Percentiles rank a stretch among this genome's conserved stretches.
Conservation (phyloP, 305 asterid genomes). For the Fraxinus albicans region DNA sequence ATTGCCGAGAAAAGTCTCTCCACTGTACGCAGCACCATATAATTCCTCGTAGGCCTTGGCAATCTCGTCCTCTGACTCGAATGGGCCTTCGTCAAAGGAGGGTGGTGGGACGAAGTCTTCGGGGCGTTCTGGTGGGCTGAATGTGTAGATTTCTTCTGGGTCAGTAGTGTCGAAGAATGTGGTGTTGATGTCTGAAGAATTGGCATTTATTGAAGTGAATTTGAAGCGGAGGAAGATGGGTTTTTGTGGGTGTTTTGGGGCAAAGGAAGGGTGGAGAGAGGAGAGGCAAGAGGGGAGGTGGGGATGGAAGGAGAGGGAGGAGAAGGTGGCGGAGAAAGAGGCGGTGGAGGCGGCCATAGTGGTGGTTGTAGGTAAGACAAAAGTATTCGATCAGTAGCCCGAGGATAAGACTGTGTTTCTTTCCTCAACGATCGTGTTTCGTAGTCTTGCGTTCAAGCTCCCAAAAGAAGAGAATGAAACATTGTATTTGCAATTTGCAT, state of each 20-base stretch:
- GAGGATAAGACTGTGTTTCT: slow-evolving; percentile 14
- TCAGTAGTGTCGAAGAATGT: slow-evolving; percentile 45
- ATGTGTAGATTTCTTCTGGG: slow-evolving; percentile 49
- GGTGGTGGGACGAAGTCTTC: slow-evolving; percentile 64
- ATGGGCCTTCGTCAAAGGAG: slow-evolving; percentile 74
- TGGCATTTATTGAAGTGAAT: slow-evolving; percentile 30
- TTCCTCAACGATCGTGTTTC: background rate
- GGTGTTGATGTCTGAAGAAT: slow-evolving; percentile 44
- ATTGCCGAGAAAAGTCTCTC: slow-evolving; percentile 69
- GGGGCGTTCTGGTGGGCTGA: slow-evolving; percentile 63
- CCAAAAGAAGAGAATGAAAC: background rate
- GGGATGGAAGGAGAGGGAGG: slow-evolving; percentile 25
- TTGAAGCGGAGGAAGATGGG: background rate
- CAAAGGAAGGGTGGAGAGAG: slow-evolving; percentile 20
- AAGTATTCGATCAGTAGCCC: slow-evolving; percentile 18
- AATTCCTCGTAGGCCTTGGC: slow-evolving; percentile 76
- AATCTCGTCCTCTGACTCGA: slow-evolving; percentile 74
- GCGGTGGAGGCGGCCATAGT: slow-evolving; percentile 37
- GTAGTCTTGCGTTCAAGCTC: background rate
- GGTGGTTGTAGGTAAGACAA: background rate
- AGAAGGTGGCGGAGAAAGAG: slow-evolving; percentile 41
- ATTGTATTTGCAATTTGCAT: background rate
- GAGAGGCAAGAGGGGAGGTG: background rate
- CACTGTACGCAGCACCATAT: slow-evolving; percentile 79
- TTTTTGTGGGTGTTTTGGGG: slow-evolving; percentile 24